These are phyloP conservation scores for Phytophthora megakarya DNA, from an alignment of 352 stramenopile species.

Conservation along the genomic window DNA sequence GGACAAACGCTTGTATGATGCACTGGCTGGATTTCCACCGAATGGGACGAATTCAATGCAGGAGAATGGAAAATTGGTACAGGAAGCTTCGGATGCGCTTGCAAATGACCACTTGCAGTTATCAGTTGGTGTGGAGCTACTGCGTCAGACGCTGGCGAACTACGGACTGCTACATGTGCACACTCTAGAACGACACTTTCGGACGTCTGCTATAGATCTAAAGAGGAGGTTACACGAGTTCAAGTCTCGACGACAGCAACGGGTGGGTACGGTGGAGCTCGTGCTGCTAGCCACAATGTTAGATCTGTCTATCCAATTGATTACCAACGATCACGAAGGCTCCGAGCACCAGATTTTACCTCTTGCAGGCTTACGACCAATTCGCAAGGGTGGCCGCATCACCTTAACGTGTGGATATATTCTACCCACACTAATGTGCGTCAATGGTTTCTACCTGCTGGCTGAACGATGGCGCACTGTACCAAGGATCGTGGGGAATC, in stretches of 20 bases:
- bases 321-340: constrained; percentile 84
- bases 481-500: constrained; percentile 1
- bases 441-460: constrained; percentile 76
- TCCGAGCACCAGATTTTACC: constrained; percentile 68
- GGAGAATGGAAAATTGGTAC: constrained; percentile 10
- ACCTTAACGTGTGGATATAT: constrained; percentile 75
- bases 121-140: constrained; percentile 47
- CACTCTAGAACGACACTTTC: constrained; percentile 57
- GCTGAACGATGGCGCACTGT: constrained; percentile 32
- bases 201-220: constrained; percentile 61
- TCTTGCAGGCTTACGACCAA: constrained; percentile 47
- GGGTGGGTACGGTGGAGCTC: constrained; percentile 71
- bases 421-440: constrained; percentile 65
- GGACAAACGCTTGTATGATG: constrained; percentile 69
- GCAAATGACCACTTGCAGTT: constrained; percentile 37
- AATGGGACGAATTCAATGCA: not conserved
- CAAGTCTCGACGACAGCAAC: constrained; percentile 59
- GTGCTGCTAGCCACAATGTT: constrained; percentile 77
- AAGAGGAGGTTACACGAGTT: constrained; percentile 83
- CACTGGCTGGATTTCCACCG: constrained; percentile 44
- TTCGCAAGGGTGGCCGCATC: constrained; percentile 59
- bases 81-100: constrained; percentile 24
- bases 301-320: constrained; percentile 68
- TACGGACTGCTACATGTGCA: constrained; percentile 75
- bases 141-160: constrained; percentile 69